phyloP scores from a whole-genome alignment of 192 early-diverging fungal genomes.

The Backusella luteola region DNA sequence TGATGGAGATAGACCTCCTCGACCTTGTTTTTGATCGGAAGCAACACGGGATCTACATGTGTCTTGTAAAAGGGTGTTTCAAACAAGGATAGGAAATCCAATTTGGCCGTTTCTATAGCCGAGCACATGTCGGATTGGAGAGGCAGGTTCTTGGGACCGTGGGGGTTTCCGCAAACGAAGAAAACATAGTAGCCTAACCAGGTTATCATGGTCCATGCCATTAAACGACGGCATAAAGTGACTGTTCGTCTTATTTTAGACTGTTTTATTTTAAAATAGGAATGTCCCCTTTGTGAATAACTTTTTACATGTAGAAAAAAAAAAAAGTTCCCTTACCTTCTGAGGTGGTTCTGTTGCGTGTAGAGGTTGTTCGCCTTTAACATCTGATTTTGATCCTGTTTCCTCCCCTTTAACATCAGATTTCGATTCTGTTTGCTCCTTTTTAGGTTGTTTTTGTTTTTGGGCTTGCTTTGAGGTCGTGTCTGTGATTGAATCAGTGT shows the following conservation, averaged over 20 bases:
- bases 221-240: constrained; percentile 2
- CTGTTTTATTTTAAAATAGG: not conserved
- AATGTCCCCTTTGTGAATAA: not conserved
- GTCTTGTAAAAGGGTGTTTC: not conserved
- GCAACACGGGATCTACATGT: not conserved
- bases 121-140: not conserved
- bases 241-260: not conserved
- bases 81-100: not conserved
- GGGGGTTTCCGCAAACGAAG: not conserved
- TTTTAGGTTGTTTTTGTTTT: not conserved
- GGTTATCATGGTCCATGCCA: not conserved
- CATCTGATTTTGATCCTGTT: not conserved
- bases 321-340: not conserved
- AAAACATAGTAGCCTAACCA: not conserved
- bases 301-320: too few species aligned
- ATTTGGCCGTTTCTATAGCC: not conserved
- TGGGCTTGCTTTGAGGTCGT: not conserved
- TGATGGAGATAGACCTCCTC: not conserved
- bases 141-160: not conserved
- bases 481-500: not conserved
- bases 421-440: not conserved
- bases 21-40: not conserved
- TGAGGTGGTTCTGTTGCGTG: not conserved
- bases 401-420: too few species aligned
- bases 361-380: too few species aligned